phyloP scores from a whole-genome alignment of 179 eudicot genomes.

The Silene vulgaris region DNA sequence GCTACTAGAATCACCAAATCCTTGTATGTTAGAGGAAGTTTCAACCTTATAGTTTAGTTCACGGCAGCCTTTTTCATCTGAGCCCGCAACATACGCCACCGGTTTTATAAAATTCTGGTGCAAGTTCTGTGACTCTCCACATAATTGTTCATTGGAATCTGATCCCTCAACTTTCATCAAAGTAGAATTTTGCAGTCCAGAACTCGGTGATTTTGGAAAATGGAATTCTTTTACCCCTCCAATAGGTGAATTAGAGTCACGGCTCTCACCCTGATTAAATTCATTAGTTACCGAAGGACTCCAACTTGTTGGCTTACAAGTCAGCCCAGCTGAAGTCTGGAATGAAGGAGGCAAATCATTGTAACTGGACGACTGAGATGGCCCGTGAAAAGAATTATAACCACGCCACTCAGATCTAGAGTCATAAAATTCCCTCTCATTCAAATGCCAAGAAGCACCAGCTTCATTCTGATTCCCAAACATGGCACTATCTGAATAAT shows the following conservation, averaged over 20 bases:
- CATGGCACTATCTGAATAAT: slow-evolving; percentile 27
- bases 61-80: slow-evolving; percentile 25
- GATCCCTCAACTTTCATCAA: slow-evolving; percentile 20
- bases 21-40: slow-evolving; percentile 22
- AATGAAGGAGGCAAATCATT: slow-evolving; percentile 22
- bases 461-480: slow-evolving; percentile 29
- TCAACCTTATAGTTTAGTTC: slow-evolving; percentile 25
- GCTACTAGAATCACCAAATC: slow-evolving; percentile 23
- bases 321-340: slow-evolving; percentile 21
- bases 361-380: slow-evolving; percentile 24
- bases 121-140: slow-evolving; percentile 25
- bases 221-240: slow-evolving; percentile 24
- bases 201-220: slow-evolving; percentile 21
- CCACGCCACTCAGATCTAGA: slow-evolving; percentile 19
- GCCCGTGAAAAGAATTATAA: slow-evolving; percentile 28
- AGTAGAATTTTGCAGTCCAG: slow-evolving; percentile 20
- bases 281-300: slow-evolving; percentile 21
- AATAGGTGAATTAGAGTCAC: slow-evolving; percentile 19
- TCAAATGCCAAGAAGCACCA: slow-evolving; percentile 21
- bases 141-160: slow-evolving; percentile 20
- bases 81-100: slow-evolving; percentile 22
- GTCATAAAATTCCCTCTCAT: slow-evolving; percentile 25
- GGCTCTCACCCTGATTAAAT: slow-evolving; percentile 16
- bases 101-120: slow-evolving; percentile 25
- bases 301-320: slow-evolving; percentile 15